phyloP scores from a whole-genome alignment of 352 stramenopile genomes.

The Peronospora belbahrii region DNA sequence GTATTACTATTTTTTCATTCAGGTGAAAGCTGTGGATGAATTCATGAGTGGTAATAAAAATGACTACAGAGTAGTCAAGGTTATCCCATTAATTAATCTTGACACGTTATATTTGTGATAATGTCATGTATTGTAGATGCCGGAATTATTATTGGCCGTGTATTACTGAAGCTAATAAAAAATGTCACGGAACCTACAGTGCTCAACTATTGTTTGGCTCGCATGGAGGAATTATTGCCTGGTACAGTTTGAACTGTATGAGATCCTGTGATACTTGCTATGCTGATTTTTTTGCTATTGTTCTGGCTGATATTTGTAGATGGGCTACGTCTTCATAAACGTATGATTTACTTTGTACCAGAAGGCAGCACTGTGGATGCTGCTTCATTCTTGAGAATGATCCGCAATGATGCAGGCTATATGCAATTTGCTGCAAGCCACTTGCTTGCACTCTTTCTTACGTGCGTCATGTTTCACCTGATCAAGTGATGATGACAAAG shows the following conservation, averaged over 20 bases:
- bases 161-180: slow-evolving; percentile 80
- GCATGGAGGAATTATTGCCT: slow-evolving; percentile 81
- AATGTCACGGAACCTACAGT: slow-evolving; percentile 85
- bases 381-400: slow-evolving; percentile 73
- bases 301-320: slow-evolving; percentile 26
- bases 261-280: no score
- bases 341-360: slow-evolving; percentile 69
- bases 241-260: slow-evolving; percentile 27
- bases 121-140: slow-evolving; percentile 40
- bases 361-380: slow-evolving; percentile 70
- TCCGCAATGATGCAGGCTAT: slow-evolving; percentile 81
- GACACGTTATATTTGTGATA: background rate
- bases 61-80: no score
- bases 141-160: slow-evolving; percentile 46
- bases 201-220: slow-evolving; percentile 79
- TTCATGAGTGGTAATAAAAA: slow-evolving; percentile 46
- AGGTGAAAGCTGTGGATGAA: slow-evolving; percentile 67
- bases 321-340: slow-evolving; percentile 67
- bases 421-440: slow-evolving; percentile 76
- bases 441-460: slow-evolving; percentile 79
- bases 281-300: background rate
- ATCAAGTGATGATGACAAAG: background rate
- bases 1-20: slow-evolving; percentile 6
- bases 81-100: no score
- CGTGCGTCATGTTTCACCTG: slow-evolving; percentile 29